Conservation (phyloP, 164 flowering plant species). For the Aristolochia contorta region DNA sequence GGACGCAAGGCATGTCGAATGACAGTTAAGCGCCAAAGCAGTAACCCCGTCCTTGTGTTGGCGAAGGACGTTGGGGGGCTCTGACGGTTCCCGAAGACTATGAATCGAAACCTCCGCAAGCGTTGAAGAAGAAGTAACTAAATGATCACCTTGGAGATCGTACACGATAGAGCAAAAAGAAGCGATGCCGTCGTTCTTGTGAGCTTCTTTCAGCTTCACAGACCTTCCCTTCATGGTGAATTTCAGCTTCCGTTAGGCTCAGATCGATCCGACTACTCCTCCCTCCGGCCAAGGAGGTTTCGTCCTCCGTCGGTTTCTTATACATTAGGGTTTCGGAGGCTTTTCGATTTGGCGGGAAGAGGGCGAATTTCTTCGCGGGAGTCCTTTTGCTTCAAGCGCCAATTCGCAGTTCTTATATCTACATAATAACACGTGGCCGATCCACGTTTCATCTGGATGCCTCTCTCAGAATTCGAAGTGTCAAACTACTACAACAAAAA, state of each 20-base stretch:
- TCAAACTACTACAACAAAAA: too few relatives aligned
- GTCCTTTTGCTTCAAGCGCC: too few relatives aligned
- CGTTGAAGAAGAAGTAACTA: conserved; percentile 76
- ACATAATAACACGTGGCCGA: too few relatives aligned
- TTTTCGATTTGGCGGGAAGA: conserved; percentile 4
- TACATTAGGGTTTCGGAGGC: too few relatives aligned
- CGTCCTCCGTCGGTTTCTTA: neutral
- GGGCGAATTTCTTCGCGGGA: neutral
- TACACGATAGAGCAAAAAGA: conserved; percentile 67
- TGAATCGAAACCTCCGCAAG: conserved; percentile 56
- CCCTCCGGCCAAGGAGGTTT: neutral
- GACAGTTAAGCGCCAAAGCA: conserved; percentile 72
- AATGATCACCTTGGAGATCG: conserved; percentile 51
- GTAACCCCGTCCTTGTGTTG: conserved; percentile 88
- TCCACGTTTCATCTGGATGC: too few relatives aligned
- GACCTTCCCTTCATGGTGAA: conserved; percentile 64
- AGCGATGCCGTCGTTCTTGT: conserved; percentile 30
- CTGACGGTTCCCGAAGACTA: conserved; percentile 37
- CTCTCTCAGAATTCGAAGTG: too few relatives aligned
- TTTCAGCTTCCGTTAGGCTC: too few relatives aligned
- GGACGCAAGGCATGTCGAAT: conserved; percentile 92
- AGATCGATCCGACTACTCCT: neutral
- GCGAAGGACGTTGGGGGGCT: conserved; percentile 39
- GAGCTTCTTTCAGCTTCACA: conserved; percentile 76
- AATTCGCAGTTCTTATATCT: too few relatives aligned